Base-by-base conservation (phyloP, 257 asterid genomes). In the Solanum pinnatisectum region DNA sequence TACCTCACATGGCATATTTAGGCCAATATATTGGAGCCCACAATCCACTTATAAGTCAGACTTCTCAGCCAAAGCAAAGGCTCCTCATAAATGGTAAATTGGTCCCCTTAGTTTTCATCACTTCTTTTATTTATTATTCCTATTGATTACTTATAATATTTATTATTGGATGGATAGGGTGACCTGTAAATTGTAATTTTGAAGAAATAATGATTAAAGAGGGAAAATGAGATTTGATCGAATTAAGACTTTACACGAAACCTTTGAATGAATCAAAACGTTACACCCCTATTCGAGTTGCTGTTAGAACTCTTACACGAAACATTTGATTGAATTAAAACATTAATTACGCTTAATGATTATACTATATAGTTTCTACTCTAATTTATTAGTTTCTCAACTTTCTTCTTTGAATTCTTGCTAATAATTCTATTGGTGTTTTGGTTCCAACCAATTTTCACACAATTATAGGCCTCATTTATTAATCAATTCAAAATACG, bases 1-100 rank as follows among this genome's bases (percentile, higher is more conserved):
- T 92, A 95, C 95, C 92, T 92, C 96, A 94, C 98, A 94, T 94
- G 97, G 88, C 83, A 84, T 36, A 90, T 76, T 82, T 77, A 78
- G 56, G 32, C 71, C 42, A 84, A 71, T 85, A 84, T 23, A 13
- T 2, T 86, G 88, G 93, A 84, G 30, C 93, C 93, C 93, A 79
- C 81, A 3, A 74, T 84, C 71, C 85, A n/a, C 86, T 91, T 89
- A 42, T 46, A 44, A 81, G 85, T 79, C 85, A 79, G 87, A 85
- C 90, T 88, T 89, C 68, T 46, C 73, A 89, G 79, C 78, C 94
- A 89, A 90, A 81, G 44, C 83, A n/a, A 16, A 42, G 86, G 83
- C 78, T 89, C 87, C 86, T 37, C 86, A 11, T 73, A 27, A 85
- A 65, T 90, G 60, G 22, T 84, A 87, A 83, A 87, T 90, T 59